phyloP scores from a whole-genome alignment of 441 rosid species.

The Kokia cookei region DNA sequence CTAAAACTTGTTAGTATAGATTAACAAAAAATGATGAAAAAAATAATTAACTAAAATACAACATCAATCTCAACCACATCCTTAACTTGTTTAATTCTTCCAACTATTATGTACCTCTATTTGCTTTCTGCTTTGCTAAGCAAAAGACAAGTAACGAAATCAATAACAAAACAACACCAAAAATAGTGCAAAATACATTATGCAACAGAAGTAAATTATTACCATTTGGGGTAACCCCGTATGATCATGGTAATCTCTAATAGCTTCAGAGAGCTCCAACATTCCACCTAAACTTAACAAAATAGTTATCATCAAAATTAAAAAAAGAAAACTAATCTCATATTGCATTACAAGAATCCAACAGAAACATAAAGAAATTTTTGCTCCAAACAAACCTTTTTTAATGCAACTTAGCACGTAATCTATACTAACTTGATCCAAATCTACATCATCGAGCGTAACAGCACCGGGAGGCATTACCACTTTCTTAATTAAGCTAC shows the following conservation, averaged over 20 bases:
- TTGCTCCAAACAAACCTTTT: conserved; percentile 44
- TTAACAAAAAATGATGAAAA: neutral
- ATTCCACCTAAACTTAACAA: conserved; percentile 47
- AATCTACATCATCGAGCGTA: conserved; percentile 92
- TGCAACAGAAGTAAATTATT: conserved; percentile 7
- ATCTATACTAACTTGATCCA: conserved; percentile 98
- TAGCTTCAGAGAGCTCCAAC: conserved; percentile 95
- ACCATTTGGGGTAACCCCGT: conserved; percentile 86
- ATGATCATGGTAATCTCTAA: conserved; percentile 88
- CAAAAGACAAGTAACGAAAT: neutral
- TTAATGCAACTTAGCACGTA: conserved; percentile 82
- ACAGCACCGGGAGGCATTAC: conserved; percentile 99
- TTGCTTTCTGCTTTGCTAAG: neutral
- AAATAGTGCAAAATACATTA: neutral
- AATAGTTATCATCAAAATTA: neutral
- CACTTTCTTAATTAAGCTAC: conserved; percentile 89
- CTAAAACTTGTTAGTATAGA: neutral
- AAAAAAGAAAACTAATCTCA: neutral
- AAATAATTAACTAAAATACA: neutral
- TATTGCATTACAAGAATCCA: neutral
- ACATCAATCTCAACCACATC: neutral
- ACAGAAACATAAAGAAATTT: conserved; percentile 9
- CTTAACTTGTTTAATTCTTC: neutral
- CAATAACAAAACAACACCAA: neutral
- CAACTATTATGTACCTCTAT: neutral